Conservation (phyloP, 768 basidiomycete species). For the Russula lepida region DNA sequence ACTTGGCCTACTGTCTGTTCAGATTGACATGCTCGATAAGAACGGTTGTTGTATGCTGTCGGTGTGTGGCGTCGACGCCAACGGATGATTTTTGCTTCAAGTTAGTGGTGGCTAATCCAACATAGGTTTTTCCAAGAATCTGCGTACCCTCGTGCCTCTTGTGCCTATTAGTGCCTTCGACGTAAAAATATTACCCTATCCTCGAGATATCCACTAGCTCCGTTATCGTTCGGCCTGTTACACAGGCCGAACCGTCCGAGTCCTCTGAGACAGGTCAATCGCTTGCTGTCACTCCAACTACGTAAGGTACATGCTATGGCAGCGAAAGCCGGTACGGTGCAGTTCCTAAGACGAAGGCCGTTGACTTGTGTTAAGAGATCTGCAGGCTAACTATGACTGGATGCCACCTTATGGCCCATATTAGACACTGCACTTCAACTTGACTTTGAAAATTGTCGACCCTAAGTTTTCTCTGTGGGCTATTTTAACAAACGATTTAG, state of each 20-base stretch:
- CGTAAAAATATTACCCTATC: too few relatives aligned
- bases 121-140: background rate
- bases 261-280: too few relatives aligned
- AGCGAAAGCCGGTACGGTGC: background rate
- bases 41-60: too few relatives aligned
- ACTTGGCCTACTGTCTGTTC: background rate
- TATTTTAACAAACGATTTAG: background rate
- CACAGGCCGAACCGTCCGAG: too few relatives aligned
- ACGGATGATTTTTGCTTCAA: too few relatives aligned
- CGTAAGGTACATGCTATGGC: background rate
- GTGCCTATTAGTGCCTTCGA: background rate
- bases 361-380: too few relatives aligned
- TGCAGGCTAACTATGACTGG: too few relatives aligned
- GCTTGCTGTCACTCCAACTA: background rate
- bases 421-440: background rate
- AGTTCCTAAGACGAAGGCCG: too few relatives aligned
- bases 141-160: background rate
- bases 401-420: background rate
- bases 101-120: background rate
- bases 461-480: background rate
- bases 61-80: background rate
- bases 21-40: background rate
- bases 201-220: too few relatives aligned
- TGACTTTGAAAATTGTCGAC: background rate
- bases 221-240: too few relatives aligned